These are phyloP conservation scores for Cutaneotrichosporon mucoides DNA, from an alignment of 1,284 basidiomycete species.

Conservation along the genomic window DNA sequence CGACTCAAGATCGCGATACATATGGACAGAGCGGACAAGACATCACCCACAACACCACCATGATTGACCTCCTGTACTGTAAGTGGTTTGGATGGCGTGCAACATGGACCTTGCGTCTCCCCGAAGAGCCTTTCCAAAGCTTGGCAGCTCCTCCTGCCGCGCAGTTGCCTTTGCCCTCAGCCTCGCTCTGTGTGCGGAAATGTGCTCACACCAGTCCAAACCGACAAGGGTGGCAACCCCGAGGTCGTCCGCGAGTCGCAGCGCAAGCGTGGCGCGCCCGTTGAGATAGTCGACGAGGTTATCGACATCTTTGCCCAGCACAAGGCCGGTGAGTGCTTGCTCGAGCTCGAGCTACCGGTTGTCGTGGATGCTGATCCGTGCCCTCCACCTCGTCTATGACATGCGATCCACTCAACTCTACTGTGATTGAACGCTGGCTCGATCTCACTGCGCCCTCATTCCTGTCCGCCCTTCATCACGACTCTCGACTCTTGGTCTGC, in stretches of 20 bases:
- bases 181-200: too few relatives aligned
- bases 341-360: too few relatives aligned
- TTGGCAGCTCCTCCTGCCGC: too few relatives aligned
- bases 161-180: too few relatives aligned
- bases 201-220: constrained; percentile 37
- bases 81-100: constrained; percentile 11
- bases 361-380: not conserved
- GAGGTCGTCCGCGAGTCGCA: constrained; percentile 89
- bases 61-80: constrained; percentile 50
- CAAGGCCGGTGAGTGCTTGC: constrained; percentile 64
- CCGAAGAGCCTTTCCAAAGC: too few relatives aligned
- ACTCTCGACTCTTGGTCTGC: too few relatives aligned
- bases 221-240: constrained; percentile 87
- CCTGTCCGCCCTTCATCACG: too few relatives aligned
- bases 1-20: too few relatives aligned
- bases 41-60: not conserved
- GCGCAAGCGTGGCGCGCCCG: constrained; percentile 79
- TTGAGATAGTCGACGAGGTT: constrained; percentile 90
- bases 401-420: too few relatives aligned
- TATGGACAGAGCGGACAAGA: too few relatives aligned
- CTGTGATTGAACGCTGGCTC: too few relatives aligned
- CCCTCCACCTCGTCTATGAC: not conserved
- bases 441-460: too few relatives aligned
- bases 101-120: not conserved
- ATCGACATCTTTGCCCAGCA: constrained; percentile 69